Evolutionary conservation across 257 asterid genomes (phyloP).

Genomic region (Penstemon newberryi): DNA sequence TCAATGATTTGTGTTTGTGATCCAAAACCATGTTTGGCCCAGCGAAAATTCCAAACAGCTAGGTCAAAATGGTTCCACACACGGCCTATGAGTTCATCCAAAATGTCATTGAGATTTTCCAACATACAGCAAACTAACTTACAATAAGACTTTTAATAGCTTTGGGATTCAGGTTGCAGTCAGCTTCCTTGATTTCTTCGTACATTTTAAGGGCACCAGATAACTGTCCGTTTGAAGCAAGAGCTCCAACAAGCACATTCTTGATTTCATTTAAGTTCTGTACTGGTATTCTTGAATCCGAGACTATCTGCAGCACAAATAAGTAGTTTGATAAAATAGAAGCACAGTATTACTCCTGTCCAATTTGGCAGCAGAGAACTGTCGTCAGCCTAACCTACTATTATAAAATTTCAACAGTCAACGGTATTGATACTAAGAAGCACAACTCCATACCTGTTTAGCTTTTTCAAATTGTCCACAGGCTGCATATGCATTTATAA

Average conservation of each 20-base stretch:
- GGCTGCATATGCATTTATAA: slow-evolving; percentile 82
- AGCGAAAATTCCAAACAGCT: no score
- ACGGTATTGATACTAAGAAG: slow-evolving; percentile 22
- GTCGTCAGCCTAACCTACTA: slow-evolving; percentile 3
- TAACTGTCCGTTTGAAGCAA: slow-evolving; percentile 77
- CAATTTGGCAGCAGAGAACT: slow-evolving; percentile 5
- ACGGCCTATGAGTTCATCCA: background rate
- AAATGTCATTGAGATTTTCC: background rate
- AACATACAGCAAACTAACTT: slow-evolving; percentile 36
- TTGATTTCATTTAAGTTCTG: slow-evolving; percentile 62
- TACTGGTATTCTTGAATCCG: slow-evolving; percentile 44
- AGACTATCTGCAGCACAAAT: slow-evolving; percentile 50
- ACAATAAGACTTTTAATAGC: slow-evolving; percentile 69
- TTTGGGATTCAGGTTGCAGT: slow-evolving; percentile 59
- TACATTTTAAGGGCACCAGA: slow-evolving; percentile 69
- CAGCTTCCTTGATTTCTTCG: slow-evolving; percentile 59
- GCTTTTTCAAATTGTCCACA: slow-evolving; percentile 75
- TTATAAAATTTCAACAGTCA: background rate
- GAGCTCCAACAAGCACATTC: slow-evolving; percentile 75
- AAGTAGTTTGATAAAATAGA: slow-evolving; percentile 21
- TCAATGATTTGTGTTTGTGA: no score
- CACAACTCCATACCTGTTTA: slow-evolving; percentile 54
- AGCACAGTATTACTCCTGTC: slow-evolving; percentile 12
- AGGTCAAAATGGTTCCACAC: no score
- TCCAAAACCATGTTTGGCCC: no score